These are phyloP conservation scores for Myriosclerotinia scirpicola DNA, from an alignment of 2,329 filamentous ascomycete genomes.

Conservation along the genomic window DNA sequence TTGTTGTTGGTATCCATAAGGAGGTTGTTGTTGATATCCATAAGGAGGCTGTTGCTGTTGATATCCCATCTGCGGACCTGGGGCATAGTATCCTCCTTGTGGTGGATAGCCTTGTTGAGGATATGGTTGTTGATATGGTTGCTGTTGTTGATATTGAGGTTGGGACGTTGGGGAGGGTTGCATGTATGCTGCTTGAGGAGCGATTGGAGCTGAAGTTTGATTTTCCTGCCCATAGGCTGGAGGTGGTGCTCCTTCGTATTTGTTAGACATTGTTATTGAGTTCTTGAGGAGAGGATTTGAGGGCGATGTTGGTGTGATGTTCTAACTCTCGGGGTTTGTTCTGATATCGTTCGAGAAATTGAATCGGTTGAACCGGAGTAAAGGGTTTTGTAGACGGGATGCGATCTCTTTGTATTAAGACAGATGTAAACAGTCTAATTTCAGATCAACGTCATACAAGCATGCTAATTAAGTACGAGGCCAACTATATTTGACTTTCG, in stretches of 20 bases:
- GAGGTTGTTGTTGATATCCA: constrained; percentile 32
- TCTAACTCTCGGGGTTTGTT: too few species aligned
- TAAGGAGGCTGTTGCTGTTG: constrained; percentile 30
- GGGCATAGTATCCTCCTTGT: constrained; percentile 33
- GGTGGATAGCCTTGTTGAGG: constrained; percentile 18
- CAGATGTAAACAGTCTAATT: constrained; percentile 1
- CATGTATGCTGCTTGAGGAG: constrained; percentile 32
- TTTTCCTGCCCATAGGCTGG: constrained; percentile 32
- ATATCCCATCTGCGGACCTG: constrained; percentile 33
- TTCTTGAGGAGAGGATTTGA: not conserved
- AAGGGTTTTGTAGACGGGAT: not conserved
- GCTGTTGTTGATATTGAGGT: constrained; percentile 29
- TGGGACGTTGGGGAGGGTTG: constrained; percentile 12
- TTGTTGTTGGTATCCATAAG: constrained; percentile 33
- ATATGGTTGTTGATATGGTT: constrained; percentile 23
- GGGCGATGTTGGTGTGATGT: too few species aligned
- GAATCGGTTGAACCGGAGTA: not conserved
- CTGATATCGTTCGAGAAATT: not conserved
- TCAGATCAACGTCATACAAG: constrained; percentile 9
- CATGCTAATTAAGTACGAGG: too few species aligned
- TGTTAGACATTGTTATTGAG: constrained; percentile 28
- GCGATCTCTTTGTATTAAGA: not conserved
- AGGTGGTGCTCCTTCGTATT: constrained; percentile 33
- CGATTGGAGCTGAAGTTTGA: constrained; percentile 18
- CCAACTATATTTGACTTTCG: constrained; percentile 5